Base-by-base conservation (phyloP, 805 yeast genomes). In the Saccharomycopsis javanensis region DNA sequence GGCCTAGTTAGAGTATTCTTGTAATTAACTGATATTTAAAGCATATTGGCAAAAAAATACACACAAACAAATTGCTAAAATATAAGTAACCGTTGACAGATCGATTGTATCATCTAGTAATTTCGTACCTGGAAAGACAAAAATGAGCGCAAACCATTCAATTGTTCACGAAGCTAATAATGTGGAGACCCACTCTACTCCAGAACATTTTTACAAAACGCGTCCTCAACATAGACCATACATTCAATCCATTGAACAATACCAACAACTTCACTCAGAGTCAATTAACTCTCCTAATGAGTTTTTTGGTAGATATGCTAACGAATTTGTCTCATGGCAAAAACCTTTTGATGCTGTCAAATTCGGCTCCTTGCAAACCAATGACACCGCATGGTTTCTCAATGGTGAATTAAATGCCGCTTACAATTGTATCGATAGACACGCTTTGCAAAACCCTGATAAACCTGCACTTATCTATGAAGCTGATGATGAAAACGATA, bases 371-470 rank as follows among this genome's bases (percentile, higher is more conserved):
- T 79, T 85, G 62, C 79, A 76, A 63, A 72, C 83, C 64, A 96
- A 92, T 61, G 96, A 88, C 67, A 75, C 83, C 55, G 89, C 97
- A 37, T 94, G 98, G 98, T 94, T 94, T 67, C 72, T 89, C 53
- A 91, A 88, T 62, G 99, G 99, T 68, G 83, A 86, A 74, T 78
- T 92, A 68, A 94, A 94, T 68, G 99, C 99, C 45, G 77, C 85
- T 62, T 92, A 88, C 75, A 92, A 92, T 73, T 85, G 94, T 71
- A 96, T 92, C 62, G 99, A 92, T 71, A 82, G 98, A 71, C 96
- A 94, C 76, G 99, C 99, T 3, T 75, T 87, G 64, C 79, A 78
- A 63, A 85, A 82, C 67, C 98, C 99, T 50, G 79, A 88, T 68
- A 90, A 91, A 73, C 75, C 83, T 18, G 94, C 94, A 57, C 75